phyloP scores from a whole-genome alignment of 441 rosid genomes.

The Macaranga tanarius region DNA sequence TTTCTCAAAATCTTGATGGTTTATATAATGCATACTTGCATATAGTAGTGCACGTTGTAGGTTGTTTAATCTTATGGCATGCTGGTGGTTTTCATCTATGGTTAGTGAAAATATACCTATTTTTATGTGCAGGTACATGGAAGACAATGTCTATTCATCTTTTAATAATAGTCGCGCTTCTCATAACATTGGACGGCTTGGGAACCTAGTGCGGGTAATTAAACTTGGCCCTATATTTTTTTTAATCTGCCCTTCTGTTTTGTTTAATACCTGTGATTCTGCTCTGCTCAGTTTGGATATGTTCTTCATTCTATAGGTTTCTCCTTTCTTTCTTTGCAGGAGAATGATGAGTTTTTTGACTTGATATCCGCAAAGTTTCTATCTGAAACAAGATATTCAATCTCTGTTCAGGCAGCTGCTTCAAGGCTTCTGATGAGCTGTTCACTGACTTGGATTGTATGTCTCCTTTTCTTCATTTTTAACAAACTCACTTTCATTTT shows the following conservation, averaged over 20 bases:
- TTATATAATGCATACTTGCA: neutral
- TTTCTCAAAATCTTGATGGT: neutral
- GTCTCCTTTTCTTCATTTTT: conserved; percentile 12
- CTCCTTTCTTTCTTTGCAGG: conserved; percentile 48
- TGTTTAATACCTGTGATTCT: neutral
- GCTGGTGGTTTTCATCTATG: neutral
- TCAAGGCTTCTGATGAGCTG: conserved; percentile 81
- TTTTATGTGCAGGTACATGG: conserved; percentile 48
- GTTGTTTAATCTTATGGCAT: neutral
- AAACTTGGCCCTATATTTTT: conserved; percentile 13
- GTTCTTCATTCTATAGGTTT: conserved; percentile 15
- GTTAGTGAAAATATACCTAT: neutral
- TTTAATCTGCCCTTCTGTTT: neutral
- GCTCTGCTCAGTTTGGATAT: neutral
- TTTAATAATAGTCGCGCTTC: conserved; percentile 60
- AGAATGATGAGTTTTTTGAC: conserved; percentile 94
- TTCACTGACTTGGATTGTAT: conserved; percentile 81
- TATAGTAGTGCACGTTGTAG: neutral
- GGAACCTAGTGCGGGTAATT: conserved; percentile 72
- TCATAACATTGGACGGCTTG: conserved; percentile 79
- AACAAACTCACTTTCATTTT: neutral
- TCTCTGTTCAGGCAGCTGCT: conserved; percentile 80
- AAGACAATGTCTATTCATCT: conserved; percentile 50
- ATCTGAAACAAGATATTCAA: conserved; percentile 73
- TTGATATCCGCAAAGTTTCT: conserved; percentile 83